Evolutionary conservation across 2,329 filamentous ascomycete species (phyloP).

Genomic region (Cryphonectria japonica): DNA sequence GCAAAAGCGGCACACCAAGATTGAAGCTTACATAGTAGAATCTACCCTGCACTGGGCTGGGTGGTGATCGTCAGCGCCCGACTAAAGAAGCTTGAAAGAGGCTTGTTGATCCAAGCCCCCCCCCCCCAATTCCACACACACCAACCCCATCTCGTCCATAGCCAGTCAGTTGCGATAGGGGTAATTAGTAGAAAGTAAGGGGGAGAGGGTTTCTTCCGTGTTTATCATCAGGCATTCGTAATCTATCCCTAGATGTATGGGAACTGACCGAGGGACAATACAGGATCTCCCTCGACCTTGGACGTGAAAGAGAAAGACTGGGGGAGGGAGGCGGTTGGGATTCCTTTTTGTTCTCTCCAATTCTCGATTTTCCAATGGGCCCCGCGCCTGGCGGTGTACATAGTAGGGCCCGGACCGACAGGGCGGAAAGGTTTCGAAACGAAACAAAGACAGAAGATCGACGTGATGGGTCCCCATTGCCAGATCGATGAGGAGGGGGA

Average conservation of each 20-base stretch:
- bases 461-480: neutral
- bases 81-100: neutral
- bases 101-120: neutral
- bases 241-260: neutral
- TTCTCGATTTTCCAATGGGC: constrained; percentile 7
- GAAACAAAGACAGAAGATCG: constrained; percentile 13
- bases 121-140: neutral
- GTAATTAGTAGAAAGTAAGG: neutral
- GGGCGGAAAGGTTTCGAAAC: constrained; percentile 17
- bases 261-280: neutral
- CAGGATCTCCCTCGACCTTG: neutral
- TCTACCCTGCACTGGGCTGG: constrained; percentile 3
- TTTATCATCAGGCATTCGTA: neutral
- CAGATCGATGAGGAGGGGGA: neutral
- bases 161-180: too few species aligned
- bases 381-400: constrained; percentile 18
- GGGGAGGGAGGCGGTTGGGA: neutral
- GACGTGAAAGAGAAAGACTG: neutral
- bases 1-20: neutral
- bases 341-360: constrained; percentile 7
- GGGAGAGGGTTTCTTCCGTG: neutral
- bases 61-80: constrained; percentile 1
- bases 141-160: too few species aligned
- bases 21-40: constrained; percentile 5
- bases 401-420: constrained; percentile 2